Conservation (phyloP, 208 protist species). For the Trypanosomatidae sp. region DNA sequence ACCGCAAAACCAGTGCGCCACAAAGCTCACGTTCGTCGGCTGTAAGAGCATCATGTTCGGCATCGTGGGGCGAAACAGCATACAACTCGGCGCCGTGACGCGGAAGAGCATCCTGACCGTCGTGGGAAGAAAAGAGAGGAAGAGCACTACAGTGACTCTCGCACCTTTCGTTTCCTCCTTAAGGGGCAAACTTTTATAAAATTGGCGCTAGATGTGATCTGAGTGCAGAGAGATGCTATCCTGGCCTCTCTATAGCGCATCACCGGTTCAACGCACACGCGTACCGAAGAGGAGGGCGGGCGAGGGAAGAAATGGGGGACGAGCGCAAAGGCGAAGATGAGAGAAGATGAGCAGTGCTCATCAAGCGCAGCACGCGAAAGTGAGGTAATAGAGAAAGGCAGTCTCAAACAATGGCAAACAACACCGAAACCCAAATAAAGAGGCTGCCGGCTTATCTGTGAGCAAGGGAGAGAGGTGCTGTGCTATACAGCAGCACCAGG, state of each 20-base stretch:
- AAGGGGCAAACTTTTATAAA: not conserved
- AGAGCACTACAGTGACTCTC: not conserved
- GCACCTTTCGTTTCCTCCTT: not conserved
- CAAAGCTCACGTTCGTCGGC: slow-evolving; percentile 45
- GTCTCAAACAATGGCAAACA: not conserved
- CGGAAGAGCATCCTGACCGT: slow-evolving; percentile 18
- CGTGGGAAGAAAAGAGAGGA: not conserved
- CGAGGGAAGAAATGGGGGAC: not conserved
- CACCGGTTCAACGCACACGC: not conserved
- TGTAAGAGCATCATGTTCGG: slow-evolving; percentile 41
- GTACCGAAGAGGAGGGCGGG: too few relatives aligned
- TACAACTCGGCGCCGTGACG: slow-evolving; percentile 13
- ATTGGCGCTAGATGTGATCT: not conserved
- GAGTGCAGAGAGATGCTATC: not conserved
- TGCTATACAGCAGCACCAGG: not conserved
- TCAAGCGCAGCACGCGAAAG: not conserved
- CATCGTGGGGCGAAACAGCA: slow-evolving; percentile 34
- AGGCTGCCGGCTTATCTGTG: not conserved
- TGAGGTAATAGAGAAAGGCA: not conserved
- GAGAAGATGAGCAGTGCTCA: not conserved
- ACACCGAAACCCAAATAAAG: not conserved
- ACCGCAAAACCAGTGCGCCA: slow-evolving; percentile 89
- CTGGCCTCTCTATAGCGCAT: not conserved
- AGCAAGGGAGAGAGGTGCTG: not conserved
- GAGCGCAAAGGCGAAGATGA: not conserved